Evolutionary conservation across 2,329 filamentous ascomycete genomes (phyloP).

Genomic region (Nigrospora osmanthi): DNA sequence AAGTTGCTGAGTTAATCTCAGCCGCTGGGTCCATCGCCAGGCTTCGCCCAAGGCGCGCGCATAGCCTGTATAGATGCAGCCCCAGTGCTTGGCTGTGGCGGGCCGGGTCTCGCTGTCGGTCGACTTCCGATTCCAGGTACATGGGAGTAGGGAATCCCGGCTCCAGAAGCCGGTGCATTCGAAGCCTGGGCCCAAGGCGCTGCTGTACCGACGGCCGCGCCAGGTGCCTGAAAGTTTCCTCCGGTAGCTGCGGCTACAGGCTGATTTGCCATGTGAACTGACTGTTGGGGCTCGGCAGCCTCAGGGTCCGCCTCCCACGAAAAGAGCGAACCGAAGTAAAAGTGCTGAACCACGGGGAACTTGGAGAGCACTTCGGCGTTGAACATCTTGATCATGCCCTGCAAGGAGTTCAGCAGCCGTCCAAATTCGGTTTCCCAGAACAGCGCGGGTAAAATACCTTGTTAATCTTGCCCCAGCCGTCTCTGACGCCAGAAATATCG

Average conservation of each 20-base stretch:
- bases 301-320: constrained; percentile 64
- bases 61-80: constrained; percentile 7
- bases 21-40: constrained; percentile 18
- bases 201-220: constrained; percentile 22
- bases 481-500: constrained; percentile 84
- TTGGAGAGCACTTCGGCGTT: constrained; percentile 93
- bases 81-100: constrained; percentile 8
- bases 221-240: constrained; percentile 3
- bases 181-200: constrained; percentile 37
- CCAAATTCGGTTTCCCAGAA: background rate
- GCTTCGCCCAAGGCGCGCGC: constrained; percentile 17
- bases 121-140: constrained; percentile 13
- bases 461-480: constrained; percentile 98
- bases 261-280: constrained; percentile 52
- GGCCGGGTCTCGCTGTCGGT: constrained; percentile 10
- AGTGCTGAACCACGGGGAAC: constrained; percentile 98
- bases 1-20: background rate
- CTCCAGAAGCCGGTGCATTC: constrained; percentile 26
- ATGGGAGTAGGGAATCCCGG: constrained; percentile 20
- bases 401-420: background rate
- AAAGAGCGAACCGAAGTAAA: constrained; percentile 74
- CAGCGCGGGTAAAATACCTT: constrained; percentile 39
- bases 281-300: constrained; percentile 38
- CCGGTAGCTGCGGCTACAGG: constrained; percentile 22
- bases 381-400: constrained; percentile 99